Conservation (phyloP, 2,329 filamentous ascomycete species). For the Thielaviopsis punctulata region DNA sequence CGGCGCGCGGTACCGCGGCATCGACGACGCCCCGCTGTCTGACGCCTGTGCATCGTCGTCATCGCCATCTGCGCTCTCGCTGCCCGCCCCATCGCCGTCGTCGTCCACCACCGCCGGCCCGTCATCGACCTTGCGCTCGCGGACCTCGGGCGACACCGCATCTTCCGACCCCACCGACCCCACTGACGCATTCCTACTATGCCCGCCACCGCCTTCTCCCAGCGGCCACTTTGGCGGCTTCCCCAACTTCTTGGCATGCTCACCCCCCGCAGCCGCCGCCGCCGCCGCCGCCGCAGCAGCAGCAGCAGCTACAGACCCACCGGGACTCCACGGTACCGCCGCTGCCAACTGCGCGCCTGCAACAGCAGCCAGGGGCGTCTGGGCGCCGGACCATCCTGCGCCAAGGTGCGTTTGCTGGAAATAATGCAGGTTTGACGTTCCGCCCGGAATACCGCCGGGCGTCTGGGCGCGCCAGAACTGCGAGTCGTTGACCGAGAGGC, state of each 20-base stretch:
- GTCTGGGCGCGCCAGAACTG: conserved; percentile 19
- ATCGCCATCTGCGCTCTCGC: conserved; percentile 11
- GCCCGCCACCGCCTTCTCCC: background rate
- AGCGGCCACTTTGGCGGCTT: conserved; percentile 2
- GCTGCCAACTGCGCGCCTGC: conserved; percentile 43
- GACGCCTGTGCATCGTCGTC: conserved; percentile 14
- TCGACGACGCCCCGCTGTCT: conserved; percentile 17
- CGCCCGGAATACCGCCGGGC: conserved; percentile 44
- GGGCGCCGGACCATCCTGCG: conserved; percentile 53
- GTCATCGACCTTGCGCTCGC: conserved; percentile 16
- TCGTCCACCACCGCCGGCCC: conserved; percentile 25
- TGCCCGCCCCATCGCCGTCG: conserved; percentile 11
- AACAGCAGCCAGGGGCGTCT: conserved; percentile 64
- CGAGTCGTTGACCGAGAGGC: conserved; percentile 6
- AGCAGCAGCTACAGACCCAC: background rate
- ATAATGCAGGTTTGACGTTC: conserved; percentile 62
- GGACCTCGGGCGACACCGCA: conserved; percentile 17
- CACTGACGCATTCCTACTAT: conserved; percentile 6
- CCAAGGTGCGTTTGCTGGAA: conserved; percentile 59
- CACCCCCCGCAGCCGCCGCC: background rate
- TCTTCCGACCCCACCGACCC: conserved; percentile 23
- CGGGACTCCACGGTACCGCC: conserved; percentile 7
- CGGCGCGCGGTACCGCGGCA: conserved; percentile 47
- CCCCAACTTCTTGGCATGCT: background rate
- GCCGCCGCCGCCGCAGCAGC: background rate